Evolutionary conservation across 2,329 filamentous ascomycete genomes (phyloP).

Genomic region (Lasiodiplodia sp.): DNA sequence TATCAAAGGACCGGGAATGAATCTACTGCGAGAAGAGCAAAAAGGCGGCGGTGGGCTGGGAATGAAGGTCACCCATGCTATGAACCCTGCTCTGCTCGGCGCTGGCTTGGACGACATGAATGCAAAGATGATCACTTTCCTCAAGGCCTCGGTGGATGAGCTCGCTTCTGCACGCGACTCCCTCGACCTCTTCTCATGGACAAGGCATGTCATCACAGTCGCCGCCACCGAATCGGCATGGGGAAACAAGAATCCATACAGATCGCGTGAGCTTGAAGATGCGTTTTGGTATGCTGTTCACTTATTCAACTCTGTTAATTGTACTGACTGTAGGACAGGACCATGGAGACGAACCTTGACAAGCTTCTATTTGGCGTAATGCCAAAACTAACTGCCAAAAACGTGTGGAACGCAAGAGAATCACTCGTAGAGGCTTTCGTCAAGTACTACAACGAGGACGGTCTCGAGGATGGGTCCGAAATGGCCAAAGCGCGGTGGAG

Average conservation of each 20-base stretch:
- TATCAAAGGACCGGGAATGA: conserved; percentile 15
- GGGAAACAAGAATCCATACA: conserved; percentile 52
- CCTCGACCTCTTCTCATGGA: conserved; percentile 31
- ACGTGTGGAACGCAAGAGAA: conserved; percentile 43
- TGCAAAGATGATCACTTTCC: conserved; percentile 42
- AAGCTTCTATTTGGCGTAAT: conserved; percentile 37
- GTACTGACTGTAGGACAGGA: conserved; percentile 31
- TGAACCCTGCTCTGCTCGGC: conserved; percentile 45
- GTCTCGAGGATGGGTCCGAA: conserved; percentile 49
- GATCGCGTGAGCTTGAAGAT: conserved; percentile 44
- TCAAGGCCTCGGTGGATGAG: conserved; percentile 37
- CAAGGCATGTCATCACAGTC: conserved; percentile 44
- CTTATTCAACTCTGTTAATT: too few species aligned
- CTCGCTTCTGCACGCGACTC: conserved; percentile 31
- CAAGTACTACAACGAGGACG: conserved; percentile 50
- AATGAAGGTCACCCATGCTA: conserved; percentile 43
- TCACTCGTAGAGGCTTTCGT: conserved; percentile 47
- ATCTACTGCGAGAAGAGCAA: conserved; percentile 36
- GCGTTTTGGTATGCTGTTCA: conserved; percentile 44
- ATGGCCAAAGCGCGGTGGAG: conserved; percentile 49
- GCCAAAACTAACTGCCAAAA: conserved; percentile 42
- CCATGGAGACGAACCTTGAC: conserved; percentile 40
- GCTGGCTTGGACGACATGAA: conserved; percentile 47
- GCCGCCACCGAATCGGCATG: conserved; percentile 52
- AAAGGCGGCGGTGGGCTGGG: conserved; percentile 19